Evolutionary conservation across 179 eudicot genomes (phyloP).

Genomic region (Beta macrorhiza): DNA sequence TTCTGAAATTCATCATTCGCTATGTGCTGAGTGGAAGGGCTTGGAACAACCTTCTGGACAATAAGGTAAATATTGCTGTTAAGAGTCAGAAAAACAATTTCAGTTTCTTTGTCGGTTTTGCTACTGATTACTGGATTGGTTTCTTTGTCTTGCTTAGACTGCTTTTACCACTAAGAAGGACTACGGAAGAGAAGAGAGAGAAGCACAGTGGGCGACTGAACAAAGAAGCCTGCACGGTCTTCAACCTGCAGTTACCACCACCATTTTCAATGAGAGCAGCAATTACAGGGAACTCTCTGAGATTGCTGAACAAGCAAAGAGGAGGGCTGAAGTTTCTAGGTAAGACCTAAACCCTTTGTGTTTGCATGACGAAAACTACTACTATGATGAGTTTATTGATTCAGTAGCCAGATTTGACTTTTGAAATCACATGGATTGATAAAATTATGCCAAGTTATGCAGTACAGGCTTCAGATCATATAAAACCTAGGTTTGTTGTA

Average conservation of each 20-base stretch:
- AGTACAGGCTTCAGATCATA: neutral
- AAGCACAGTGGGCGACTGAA: constrained; percentile 49
- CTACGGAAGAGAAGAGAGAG: constrained; percentile 47
- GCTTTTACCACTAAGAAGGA: constrained; percentile 50
- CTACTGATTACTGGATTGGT: neutral
- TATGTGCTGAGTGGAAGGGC: constrained; percentile 43
- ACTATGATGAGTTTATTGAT: neutral
- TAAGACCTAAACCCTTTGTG: constrained; percentile 10
- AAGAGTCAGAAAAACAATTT: neutral
- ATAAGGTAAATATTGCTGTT: constrained; percentile 31
- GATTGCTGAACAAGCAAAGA: constrained; percentile 50
- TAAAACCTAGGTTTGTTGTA: neutral
- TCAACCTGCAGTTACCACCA: constrained; percentile 32
- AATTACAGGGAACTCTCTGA: constrained; percentile 45
- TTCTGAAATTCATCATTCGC: constrained; percentile 41
- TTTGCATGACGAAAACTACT: neutral
- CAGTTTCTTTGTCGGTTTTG: neutral
- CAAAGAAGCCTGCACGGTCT: constrained; percentile 46
- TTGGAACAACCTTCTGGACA: constrained; percentile 42
- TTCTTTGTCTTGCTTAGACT: constrained; percentile 26
- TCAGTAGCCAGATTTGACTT: neutral
- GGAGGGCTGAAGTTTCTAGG: constrained; percentile 53
- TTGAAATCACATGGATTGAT: neutral
- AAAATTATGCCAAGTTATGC: neutral
- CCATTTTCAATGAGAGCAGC: constrained; percentile 33